These are phyloP conservation scores for Cynanchum wilfordii DNA, from an alignment of 257 asterid species.

Conservation along the genomic window DNA sequence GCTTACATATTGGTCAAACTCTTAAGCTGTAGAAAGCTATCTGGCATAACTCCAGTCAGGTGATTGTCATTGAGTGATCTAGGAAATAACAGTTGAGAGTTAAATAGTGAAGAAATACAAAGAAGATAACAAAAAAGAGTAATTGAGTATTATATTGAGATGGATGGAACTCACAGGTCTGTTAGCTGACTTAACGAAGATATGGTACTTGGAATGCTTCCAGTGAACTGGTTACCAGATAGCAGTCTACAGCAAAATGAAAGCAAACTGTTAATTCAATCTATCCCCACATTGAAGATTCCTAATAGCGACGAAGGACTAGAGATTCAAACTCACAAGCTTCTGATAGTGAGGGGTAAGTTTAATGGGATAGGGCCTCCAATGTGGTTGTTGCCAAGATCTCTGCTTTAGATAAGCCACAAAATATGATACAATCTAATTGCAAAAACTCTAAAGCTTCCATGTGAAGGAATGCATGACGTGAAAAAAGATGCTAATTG, in stretches of 20 bases:
- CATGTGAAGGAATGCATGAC: not conserved
- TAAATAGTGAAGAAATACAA: constrained; percentile 5
- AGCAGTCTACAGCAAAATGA: constrained; percentile 36
- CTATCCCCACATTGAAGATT: not conserved
- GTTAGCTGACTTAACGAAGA: constrained; percentile 53
- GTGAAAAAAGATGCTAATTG: no score
- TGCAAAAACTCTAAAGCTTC: not conserved
- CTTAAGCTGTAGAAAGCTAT: constrained; percentile 57
- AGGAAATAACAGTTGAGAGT: constrained; percentile 17
- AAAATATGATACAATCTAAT: constrained; percentile 2
- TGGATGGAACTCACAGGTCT: constrained; percentile 50
- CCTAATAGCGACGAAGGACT: not conserved
- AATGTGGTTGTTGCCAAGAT: constrained; percentile 75
- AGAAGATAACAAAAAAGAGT: not conserved
- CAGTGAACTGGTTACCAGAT: constrained; percentile 64
- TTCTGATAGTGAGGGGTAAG: constrained; percentile 61
- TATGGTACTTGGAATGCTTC: constrained; percentile 52
- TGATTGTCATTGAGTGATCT: constrained; percentile 65
- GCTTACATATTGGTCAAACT: constrained; percentile 50
- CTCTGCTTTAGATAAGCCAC: constrained; percentile 37
- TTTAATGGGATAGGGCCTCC: constrained; percentile 73
- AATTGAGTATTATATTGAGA: not conserved
- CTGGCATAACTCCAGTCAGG: constrained; percentile 71
- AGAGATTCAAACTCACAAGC: constrained; percentile 45
- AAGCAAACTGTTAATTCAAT: not conserved